phyloP scores from a whole-genome alignment of 306 rosid genomes.

The Vicia faba region DNA sequence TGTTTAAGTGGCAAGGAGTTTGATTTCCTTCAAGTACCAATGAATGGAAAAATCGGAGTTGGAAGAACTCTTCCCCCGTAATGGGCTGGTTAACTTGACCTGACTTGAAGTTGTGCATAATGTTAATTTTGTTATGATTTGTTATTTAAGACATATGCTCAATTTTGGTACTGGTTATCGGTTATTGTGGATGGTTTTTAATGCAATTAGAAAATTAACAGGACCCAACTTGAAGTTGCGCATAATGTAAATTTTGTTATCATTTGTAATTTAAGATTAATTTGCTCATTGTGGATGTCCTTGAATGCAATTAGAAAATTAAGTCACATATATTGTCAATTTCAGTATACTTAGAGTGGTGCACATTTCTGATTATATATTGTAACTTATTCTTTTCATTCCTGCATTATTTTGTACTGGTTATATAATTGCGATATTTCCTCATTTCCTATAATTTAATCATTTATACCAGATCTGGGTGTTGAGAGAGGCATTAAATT shows the following conservation, averaged over 20 bases:
- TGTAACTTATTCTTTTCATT: background rate
- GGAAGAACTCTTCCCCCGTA: background rate
- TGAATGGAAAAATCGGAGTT: background rate
- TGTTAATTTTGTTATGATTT: background rate
- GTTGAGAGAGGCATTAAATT: conserved; percentile 78
- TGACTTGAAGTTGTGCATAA: conserved; percentile 17
- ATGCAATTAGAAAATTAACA: too few species aligned
- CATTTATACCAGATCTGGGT: conserved; percentile 64
- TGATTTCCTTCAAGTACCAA: background rate
- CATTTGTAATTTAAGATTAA: conserved; percentile 1
- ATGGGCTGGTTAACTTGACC: background rate
- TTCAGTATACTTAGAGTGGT: background rate
- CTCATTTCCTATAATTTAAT: conserved; percentile 30
- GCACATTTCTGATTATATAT: conserved; percentile 2
- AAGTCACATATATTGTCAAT: background rate
- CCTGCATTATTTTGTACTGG: background rate
- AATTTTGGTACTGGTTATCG: too few species aligned
- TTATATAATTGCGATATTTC: background rate
- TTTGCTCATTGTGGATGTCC: background rate
- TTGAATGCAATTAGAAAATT: background rate
- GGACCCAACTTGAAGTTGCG: background rate
- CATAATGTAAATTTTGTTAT: background rate
- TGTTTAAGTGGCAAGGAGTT: too few species aligned
- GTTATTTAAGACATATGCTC: background rate
- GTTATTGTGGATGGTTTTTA: too few species aligned